Conservation (phyloP, 441 rosid genomes). For the Pelargonium fulgidum region DNA sequence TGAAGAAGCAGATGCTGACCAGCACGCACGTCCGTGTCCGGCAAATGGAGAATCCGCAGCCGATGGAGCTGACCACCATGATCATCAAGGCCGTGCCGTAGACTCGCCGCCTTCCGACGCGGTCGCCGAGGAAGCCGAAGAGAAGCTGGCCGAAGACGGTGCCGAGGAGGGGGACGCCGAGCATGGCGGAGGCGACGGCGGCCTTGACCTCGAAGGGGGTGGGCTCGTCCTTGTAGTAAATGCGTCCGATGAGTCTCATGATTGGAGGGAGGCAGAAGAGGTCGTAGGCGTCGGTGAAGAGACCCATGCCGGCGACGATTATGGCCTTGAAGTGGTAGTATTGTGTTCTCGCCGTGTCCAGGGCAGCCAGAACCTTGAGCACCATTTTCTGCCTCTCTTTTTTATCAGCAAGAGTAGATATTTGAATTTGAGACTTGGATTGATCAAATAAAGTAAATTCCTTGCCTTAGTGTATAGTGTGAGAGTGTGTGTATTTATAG, state of each 20-base stretch:
- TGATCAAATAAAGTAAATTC: too few species aligned
- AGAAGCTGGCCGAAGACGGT: constrained; percentile 50
- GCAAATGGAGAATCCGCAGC: constrained; percentile 61
- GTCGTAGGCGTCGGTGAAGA: constrained; percentile 75
- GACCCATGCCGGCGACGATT: constrained; percentile 74
- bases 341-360: constrained; percentile 54
- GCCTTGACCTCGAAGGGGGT: constrained; percentile 18
- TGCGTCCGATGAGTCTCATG: constrained; percentile 40
- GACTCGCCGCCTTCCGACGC: constrained; percentile 46
- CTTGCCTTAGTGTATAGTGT: too few species aligned
- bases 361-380: constrained; percentile 54
- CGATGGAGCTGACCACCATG: constrained; percentile 54
- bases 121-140: constrained; percentile 64
- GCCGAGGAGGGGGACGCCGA: constrained; percentile 46
- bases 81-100: constrained; percentile 53
- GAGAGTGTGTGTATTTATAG: too few species aligned
- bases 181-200: constrained; percentile 25
- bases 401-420: too few species aligned
- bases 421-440: too few species aligned
- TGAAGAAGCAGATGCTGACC: constrained; percentile 38
- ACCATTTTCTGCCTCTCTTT: not conserved
- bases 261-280: constrained; percentile 69
- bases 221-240: constrained; percentile 34
- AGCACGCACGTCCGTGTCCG: constrained; percentile 37
- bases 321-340: constrained; percentile 77